phyloP scores from a whole-genome alignment of 164 flowering plant species.

The Paratinospora sagittata region DNA sequence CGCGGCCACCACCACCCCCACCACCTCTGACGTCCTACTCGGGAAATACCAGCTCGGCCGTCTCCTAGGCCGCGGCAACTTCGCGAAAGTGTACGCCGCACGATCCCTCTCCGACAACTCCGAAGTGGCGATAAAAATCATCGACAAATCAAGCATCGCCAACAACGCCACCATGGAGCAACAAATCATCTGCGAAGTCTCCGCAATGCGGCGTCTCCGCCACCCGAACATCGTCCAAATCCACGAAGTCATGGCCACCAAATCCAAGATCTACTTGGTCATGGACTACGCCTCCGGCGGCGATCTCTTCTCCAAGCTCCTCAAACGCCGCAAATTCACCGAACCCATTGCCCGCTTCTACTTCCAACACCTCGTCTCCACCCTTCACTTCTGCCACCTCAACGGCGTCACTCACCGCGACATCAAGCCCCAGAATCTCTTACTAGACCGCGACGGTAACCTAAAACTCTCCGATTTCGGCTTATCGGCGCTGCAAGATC shows the following conservation, averaged over 20 bases:
- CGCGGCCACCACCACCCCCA: neutral
- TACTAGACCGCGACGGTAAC: slow-evolving; percentile 46
- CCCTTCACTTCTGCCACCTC: slow-evolving; percentile 57
- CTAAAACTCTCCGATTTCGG: slow-evolving; percentile 77
- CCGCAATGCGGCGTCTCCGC: slow-evolving; percentile 58
- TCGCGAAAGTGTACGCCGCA: slow-evolving; percentile 65
- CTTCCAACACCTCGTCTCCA: slow-evolving; percentile 61
- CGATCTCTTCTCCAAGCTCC: slow-evolving; percentile 46
- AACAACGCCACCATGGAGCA: slow-evolving; percentile 40
- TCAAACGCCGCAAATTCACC: slow-evolving; percentile 33
- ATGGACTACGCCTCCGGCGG: slow-evolving; percentile 74
- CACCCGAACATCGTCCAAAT: slow-evolving; percentile 58
- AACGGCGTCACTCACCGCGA: slow-evolving; percentile 74
- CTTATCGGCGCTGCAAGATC: slow-evolving; percentile 54
- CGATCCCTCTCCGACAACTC: slow-evolving; percentile 26
- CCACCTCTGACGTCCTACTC: slow-evolving; percentile 18
- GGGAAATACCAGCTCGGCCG: slow-evolving; percentile 48
- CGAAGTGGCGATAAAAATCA: slow-evolving; percentile 52
- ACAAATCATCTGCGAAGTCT: slow-evolving; percentile 43
- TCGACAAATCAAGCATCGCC: slow-evolving; percentile 35
- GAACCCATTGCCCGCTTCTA: slow-evolving; percentile 44
- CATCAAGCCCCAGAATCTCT: slow-evolving; percentile 69
- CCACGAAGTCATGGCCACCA: slow-evolving; percentile 77
- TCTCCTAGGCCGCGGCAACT: slow-evolving; percentile 62
- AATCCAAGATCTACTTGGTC: slow-evolving; percentile 57